A percentile compares a stretch with the other conserved stretches of the same genome.
These are phyloP conservation scores for Daldinia bambusicola DNA, from an alignment of 495 filamentous ascomycete genomes.

Conservation along the genomic window DNA sequence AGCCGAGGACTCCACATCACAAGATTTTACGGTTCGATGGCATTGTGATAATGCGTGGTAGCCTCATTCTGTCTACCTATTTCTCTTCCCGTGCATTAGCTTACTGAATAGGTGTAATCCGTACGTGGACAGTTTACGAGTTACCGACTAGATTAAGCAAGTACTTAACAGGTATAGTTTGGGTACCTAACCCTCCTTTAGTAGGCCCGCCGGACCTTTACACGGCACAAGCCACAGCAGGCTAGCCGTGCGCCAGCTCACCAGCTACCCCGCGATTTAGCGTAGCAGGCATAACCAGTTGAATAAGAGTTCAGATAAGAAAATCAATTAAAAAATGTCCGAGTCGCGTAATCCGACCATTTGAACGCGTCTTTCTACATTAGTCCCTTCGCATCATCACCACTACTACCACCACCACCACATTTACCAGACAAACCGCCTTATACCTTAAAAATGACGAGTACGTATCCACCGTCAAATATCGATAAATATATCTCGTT, in stretches of 20 bases:
- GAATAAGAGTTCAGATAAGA: background rate
- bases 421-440: conserved; percentile 1
- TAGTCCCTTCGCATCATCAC: background rate
- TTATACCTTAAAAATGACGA: conserved; percentile 35
- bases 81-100: background rate
- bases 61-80: conserved; percentile 14
- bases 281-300: conserved; percentile 1
- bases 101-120: background rate
- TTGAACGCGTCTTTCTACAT: conserved; percentile 39
- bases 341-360: conserved; percentile 37
- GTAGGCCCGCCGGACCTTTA: background rate
- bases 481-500: background rate
- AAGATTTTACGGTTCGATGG: conserved; percentile 17
- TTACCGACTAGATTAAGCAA: too few species aligned
- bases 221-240: conserved; percentile 9
- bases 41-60: conserved; percentile 25
- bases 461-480: conserved; percentile 23
- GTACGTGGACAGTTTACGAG: background rate
- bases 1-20: conserved; percentile 36
- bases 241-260: background rate
- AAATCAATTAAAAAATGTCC: conserved; percentile 38
- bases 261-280: conserved; percentile 42
- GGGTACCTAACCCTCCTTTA: background rate
- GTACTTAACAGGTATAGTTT: background rate
- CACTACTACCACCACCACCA: too few species aligned